These are phyloP conservation scores for Paraphaeosphaeria sporulosa DNA, from an alignment of 2,329 filamentous ascomycete species.

Conservation along the genomic window DNA sequence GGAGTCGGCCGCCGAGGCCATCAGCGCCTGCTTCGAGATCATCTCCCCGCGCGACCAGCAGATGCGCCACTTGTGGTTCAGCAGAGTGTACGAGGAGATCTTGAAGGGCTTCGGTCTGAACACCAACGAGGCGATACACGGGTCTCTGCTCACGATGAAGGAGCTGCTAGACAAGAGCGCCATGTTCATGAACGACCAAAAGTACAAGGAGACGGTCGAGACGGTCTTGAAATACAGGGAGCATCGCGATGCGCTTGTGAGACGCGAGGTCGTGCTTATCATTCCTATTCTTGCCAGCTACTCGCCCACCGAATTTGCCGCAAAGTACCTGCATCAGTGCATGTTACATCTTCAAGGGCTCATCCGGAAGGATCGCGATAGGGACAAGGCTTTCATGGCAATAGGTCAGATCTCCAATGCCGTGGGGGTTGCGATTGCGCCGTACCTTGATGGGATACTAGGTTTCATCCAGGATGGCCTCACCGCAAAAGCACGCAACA, in stretches of 20 bases:
- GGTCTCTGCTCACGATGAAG: conserved; percentile 90
- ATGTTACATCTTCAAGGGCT: conserved; percentile 96
- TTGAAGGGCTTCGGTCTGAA: conserved; percentile 76
- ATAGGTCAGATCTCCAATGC: conserved; percentile 97
- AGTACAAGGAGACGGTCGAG: conserved; percentile 89
- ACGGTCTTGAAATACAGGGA: conserved; percentile 93
- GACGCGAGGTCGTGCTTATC: conserved; percentile 86
- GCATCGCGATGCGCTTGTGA: conserved; percentile 85
- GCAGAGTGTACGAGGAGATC: conserved; percentile 87
- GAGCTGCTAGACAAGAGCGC: conserved; percentile 93
- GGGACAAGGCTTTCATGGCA: conserved; percentile 93
- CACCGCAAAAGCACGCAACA: conserved; percentile 76
- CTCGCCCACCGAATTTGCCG: conserved; percentile 87
- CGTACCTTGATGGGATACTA: conserved; percentile 92
- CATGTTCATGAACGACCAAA: conserved; percentile 97
- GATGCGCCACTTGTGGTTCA: conserved; percentile 87
- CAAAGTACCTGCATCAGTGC: conserved; percentile 88
- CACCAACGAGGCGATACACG: conserved; percentile 88
- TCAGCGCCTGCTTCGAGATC: conserved; percentile 95
- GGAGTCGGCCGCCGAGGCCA: conserved; percentile 88
- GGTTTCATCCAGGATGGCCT: conserved; percentile 93
- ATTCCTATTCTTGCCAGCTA: conserved; percentile 95
- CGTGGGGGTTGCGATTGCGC: conserved; percentile 92
- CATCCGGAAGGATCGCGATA: conserved; percentile 87
- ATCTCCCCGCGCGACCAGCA: conserved; percentile 90